Evolutionary conservation across 164 flowering plant genomes (phyloP), one percentile per base, ranked within the genome.

Genomic region (Tetracentron sinense): DNA sequence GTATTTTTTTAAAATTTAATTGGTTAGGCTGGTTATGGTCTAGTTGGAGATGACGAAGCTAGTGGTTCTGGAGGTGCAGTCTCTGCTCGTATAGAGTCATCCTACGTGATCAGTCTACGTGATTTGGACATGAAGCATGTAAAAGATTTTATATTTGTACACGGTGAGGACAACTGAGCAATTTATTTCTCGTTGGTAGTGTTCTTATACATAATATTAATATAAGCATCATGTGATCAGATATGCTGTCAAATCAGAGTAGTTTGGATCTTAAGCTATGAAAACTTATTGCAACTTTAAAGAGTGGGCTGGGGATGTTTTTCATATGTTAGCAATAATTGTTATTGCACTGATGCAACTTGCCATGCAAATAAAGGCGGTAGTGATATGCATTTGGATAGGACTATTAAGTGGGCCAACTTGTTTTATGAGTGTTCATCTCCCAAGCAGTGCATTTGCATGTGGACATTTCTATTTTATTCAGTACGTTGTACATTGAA

Each of bases 81-180:
- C 65, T 81, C 89, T 60, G 83, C 87, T 75, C 90, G 83, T 53
- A 62, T 94, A 51, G 92, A 89, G 58, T 92, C 97, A 47, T 94
- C 99, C 4, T 89, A 91, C 63, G 77, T 84, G 42, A 80, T 91
- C 54, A 85, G 71, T 67, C 63, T 94, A 53, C 82, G 93, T 29
- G 99, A 94, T 65, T 77, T 94, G 77, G 96, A 86, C 56, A 83
- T 94, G 85, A 91, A 84, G 80, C 99, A 94, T 69, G 85, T 91
- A 20, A 94, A 91, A 73, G 99, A 94, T 74, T 91, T 91, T 60
- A 71, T 76, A 69, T 94, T 88, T 81, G 74, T 91, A 44, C 85
- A 94, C 61, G 99, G 99, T 94, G 71, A 80, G 92, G 60, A 51
- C 44, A 14, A 42, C 33, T 53, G 8, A 25, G 33, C 16, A n/a